Conservation (phyloP, 176 grass and related monocot species). For the Hsuehochloa calcarea region DNA sequence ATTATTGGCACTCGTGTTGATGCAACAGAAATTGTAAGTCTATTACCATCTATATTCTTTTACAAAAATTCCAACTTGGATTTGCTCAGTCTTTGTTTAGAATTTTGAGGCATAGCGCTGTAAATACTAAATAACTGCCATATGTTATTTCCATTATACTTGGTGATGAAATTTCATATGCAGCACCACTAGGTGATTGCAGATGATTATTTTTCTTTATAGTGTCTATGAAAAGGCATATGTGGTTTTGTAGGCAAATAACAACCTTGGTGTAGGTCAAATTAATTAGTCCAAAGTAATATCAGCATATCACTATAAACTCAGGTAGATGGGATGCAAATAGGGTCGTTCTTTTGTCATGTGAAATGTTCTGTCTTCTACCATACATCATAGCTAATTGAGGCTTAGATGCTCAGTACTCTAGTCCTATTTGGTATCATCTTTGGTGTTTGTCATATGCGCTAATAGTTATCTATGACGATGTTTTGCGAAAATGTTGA, state of each 20-base stretch:
- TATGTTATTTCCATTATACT: background rate
- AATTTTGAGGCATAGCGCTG: background rate
- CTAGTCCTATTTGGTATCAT: background rate
- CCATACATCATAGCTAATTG: background rate
- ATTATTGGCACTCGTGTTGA: constrained; percentile 96
- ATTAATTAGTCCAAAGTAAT: background rate
- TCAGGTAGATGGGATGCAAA: background rate
- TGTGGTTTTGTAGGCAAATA: background rate
- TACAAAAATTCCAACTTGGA: background rate
- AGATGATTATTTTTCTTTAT: background rate
- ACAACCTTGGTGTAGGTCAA: background rate
- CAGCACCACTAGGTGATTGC: background rate
- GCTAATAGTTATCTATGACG: background rate
- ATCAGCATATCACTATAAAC: background rate
- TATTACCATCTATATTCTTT: constrained; percentile 5
- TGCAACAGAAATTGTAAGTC: constrained; percentile 94
- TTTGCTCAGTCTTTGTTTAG: background rate
- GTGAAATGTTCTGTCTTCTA: background rate
- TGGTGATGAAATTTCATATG: background rate
- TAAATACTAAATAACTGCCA: background rate
- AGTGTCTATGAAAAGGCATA: no score
- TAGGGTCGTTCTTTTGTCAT: background rate
- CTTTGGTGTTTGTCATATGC: background rate
- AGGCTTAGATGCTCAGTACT: background rate
- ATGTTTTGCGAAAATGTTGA: constrained; percentile 1